Conservation (phyloP, 148 eudicot genomes). For the Rheum nobile region DNA sequence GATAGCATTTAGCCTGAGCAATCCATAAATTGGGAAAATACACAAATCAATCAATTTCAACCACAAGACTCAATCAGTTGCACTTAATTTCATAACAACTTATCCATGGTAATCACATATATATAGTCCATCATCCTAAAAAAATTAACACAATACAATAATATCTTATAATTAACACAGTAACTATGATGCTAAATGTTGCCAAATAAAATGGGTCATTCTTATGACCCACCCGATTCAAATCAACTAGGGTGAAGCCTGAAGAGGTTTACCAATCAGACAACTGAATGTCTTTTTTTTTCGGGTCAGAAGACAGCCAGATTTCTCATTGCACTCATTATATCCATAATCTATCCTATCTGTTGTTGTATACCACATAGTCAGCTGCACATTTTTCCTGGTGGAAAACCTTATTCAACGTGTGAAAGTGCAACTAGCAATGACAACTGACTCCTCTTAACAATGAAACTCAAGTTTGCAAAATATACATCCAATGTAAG, state of each 20-base stretch:
- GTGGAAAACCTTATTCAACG: background rate
- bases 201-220: too few relatives aligned
- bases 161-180: too few relatives aligned
- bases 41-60: too few relatives aligned
- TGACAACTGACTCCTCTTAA: background rate
- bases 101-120: too few relatives aligned
- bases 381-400: background rate
- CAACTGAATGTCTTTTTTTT: background rate
- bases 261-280: background rate
- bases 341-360: background rate
- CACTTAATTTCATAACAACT: too few relatives aligned
- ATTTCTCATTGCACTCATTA: background rate
- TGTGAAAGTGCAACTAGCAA: background rate
- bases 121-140: too few relatives aligned
- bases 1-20: conserved; percentile 86
- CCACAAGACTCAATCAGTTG: too few relatives aligned
- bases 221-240: too few relatives aligned
- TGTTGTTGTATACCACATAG: background rate
- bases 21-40: background rate
- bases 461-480: background rate
- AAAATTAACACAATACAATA: too few relatives aligned
- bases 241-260: too few relatives aligned
- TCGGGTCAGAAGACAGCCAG: too few relatives aligned
- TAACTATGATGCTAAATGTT: too few relatives aligned
- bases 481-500: background rate